phyloP scores from a whole-genome alignment of 495 filamentous ascomycete genomes.

The Cercophora scortea region DNA sequence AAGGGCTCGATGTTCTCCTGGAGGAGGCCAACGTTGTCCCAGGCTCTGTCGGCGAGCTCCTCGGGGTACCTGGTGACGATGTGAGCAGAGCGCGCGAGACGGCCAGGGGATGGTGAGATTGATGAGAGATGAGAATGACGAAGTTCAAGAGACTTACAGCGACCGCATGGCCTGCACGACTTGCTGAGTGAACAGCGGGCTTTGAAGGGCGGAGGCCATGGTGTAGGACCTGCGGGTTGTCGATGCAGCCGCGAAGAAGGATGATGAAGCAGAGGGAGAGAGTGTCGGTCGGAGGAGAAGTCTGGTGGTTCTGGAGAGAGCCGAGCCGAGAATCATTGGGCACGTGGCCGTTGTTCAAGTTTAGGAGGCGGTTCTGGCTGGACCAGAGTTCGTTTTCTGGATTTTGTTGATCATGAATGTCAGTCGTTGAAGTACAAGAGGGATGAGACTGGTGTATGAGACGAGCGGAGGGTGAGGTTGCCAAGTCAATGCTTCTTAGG shows the following conservation, averaged over 20 bases:
- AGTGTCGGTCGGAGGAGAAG: background rate
- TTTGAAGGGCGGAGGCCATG: constrained; percentile 16
- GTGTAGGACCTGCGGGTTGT: background rate
- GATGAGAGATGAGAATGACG: background rate
- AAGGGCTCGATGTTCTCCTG: constrained; percentile 22
- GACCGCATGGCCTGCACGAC: constrained; percentile 76
- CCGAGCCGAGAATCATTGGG: background rate
- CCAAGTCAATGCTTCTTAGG: too few relatives aligned
- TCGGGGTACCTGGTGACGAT: constrained; percentile 65
- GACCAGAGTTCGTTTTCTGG: too few relatives aligned
- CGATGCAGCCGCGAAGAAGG: background rate
- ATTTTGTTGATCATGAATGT: too few relatives aligned
- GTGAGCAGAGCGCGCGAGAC: background rate
- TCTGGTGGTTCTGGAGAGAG: constrained; percentile 5
- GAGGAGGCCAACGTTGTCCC: constrained; percentile 66
- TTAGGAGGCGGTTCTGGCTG: too few relatives aligned
- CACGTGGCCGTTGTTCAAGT: too few relatives aligned
- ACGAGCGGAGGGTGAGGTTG: too few relatives aligned
- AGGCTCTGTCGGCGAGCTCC: constrained; percentile 79
- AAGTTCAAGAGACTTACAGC: constrained; percentile 50
- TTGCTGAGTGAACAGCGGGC: constrained; percentile 58
- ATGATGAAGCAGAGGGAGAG: background rate
- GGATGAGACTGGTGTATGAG: too few relatives aligned
- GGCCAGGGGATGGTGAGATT: background rate
- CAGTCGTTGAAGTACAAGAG: too few relatives aligned